phyloP scores from a whole-genome alignment of 2,329 filamentous ascomycete genomes.

The Aspergillus pseudoglaucus region DNA sequence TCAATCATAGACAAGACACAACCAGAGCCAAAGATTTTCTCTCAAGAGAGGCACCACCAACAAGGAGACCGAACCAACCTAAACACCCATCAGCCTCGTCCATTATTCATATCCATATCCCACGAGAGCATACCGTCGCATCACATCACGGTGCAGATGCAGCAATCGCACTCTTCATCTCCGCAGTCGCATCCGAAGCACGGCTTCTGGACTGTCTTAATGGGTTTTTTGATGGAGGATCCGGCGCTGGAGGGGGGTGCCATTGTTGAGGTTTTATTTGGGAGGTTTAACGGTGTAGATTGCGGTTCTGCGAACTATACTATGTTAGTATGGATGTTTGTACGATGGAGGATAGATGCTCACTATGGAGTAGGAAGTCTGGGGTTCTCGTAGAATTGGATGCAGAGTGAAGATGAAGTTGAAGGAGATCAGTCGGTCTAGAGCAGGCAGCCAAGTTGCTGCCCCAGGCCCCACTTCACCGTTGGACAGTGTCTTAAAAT shows the following conservation, averaged over 20 bases:
- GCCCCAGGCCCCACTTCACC: neutral
- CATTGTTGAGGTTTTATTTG: neutral
- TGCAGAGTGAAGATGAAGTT: neutral
- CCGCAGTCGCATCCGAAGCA: conserved; percentile 38
- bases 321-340: no score
- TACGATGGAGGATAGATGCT: no score
- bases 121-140: conserved; percentile 1
- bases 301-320: no score
- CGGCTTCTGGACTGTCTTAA: conserved; percentile 34
- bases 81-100: neutral
- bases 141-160: conserved; percentile 38
- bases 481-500: no score
- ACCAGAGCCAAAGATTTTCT: no score
- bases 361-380: neutral
- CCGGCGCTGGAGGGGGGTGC: conserved; percentile 20
- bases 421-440: conserved; percentile 1
- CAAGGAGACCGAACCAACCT: neutral
- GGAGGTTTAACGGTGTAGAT: neutral
- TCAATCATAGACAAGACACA: no score
- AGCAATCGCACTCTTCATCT: conserved; percentile 36
- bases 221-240: conserved; percentile 31
- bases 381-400: neutral
- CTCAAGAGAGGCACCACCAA: no score
- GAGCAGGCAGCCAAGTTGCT: conserved; percentile 1
- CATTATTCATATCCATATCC: neutral